These are phyloP conservation scores for Agaricus blazei DNA, from an alignment of 768 basidiomycete species.

Conservation along the genomic window DNA sequence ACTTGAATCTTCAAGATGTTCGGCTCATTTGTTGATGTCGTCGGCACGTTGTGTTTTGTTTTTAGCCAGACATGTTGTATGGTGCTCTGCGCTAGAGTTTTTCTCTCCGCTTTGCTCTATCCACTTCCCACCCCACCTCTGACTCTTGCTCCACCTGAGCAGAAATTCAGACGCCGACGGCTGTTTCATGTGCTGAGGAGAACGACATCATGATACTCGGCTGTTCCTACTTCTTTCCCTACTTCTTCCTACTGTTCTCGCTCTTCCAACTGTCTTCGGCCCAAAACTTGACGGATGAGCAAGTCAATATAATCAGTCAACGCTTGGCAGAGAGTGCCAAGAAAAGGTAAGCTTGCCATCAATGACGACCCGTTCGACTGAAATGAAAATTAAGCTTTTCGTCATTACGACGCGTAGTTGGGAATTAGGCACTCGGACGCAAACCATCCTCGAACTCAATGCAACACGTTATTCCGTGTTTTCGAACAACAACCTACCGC, in stretches of 20 bases:
- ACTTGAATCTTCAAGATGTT: too few species aligned
- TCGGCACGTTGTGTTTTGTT: too few species aligned
- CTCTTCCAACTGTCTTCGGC: slow-evolving; percentile 11
- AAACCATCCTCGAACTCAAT: slow-evolving; percentile 43
- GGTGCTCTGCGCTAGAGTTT: too few species aligned
- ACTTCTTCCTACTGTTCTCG: too few species aligned
- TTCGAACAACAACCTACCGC: slow-evolving; percentile 29
- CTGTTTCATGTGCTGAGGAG: too few species aligned
- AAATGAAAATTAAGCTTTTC: neutral
- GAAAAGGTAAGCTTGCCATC: slow-evolving; percentile 25
- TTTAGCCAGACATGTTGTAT: too few species aligned
- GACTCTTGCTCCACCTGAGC: too few species aligned
- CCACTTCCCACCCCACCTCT: too few species aligned
- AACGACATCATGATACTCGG: too few species aligned
- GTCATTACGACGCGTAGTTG: slow-evolving; percentile 29
- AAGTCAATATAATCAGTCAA: slow-evolving; percentile 27
- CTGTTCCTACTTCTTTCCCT: too few species aligned
- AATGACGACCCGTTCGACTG: neutral
- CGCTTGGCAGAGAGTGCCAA: slow-evolving; percentile 32
- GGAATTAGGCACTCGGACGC: slow-evolving; percentile 52
- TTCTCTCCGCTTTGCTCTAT: too few species aligned
- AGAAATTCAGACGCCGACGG: neutral
- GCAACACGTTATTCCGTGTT: slow-evolving; percentile 42
- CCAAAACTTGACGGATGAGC: slow-evolving; percentile 28
- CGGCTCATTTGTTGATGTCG: too few species aligned